Percentiles rank a stretch among this genome's conserved stretches.
Conservation (phyloP, 2,329 filamentous ascomycete genomes). For the Epichloe elymi region DNA sequence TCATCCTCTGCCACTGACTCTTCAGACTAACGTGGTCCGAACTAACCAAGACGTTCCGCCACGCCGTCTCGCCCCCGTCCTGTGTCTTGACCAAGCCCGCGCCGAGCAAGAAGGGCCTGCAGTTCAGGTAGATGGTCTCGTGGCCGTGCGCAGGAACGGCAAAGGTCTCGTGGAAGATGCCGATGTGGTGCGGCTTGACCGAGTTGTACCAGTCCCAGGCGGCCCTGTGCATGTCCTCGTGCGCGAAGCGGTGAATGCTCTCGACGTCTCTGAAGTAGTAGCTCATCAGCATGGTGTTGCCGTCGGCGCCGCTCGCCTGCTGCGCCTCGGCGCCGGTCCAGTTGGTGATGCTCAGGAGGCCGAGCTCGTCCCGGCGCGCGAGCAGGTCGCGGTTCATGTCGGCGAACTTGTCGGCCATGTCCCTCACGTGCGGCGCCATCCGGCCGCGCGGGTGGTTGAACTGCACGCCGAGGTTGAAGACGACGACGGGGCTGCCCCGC, state of each 20-base stretch:
- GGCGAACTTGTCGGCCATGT: conserved; percentile 25
- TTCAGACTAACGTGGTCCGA: conserved; percentile 18
- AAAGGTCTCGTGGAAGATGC: conserved; percentile 43
- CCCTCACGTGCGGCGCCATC: conserved; percentile 29
- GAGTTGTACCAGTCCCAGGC: conserved; percentile 37
- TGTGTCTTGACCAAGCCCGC: conserved; percentile 13
- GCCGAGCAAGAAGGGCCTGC: conserved; percentile 24
- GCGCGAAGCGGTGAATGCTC: conserved; percentile 38
- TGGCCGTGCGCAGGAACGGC: conserved; percentile 29
- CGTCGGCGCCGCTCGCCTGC: conserved; percentile 19
- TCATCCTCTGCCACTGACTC: conserved; percentile 22
- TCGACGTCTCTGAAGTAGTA: conserved; percentile 39
- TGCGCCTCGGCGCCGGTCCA: conserved; percentile 20
- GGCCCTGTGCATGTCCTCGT: conserved; percentile 31
- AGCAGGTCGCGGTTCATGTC: conserved; percentile 24
- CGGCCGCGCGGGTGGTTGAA: conserved; percentile 36
- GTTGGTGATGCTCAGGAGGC: conserved; percentile 30
- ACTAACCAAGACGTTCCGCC: conserved; percentile 22
- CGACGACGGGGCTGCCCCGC: conserved; percentile 19
- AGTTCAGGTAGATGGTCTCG: conserved; percentile 39
- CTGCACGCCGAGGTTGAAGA: conserved; percentile 32
- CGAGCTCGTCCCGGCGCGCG: conserved; percentile 27
- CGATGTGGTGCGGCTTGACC: conserved; percentile 25
- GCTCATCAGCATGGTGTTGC: conserved; percentile 29
- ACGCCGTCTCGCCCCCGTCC: conserved; percentile 10